Percentiles rank a stretch among this genome's conserved stretches.
Conservation (phyloP, 1,284 basidiomycete species). For the Apiotrichum siamense region DNA sequence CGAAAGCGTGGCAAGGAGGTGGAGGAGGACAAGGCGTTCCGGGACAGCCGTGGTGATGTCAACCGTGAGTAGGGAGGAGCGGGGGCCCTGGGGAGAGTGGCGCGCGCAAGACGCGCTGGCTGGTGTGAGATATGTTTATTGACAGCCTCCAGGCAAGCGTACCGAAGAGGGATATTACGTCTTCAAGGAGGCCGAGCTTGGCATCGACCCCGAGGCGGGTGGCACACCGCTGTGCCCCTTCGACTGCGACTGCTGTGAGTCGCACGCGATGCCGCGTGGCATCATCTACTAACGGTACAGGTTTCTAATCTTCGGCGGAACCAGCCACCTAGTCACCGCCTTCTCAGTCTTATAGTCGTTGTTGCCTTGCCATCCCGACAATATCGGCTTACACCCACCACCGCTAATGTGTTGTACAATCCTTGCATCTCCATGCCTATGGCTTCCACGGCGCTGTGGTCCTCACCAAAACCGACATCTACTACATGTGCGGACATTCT, state of each 20-base stretch:
- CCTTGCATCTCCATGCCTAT: background rate
- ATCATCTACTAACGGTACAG: slow-evolving; percentile 38
- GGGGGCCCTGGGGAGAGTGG: background rate
- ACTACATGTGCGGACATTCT: too few relatives aligned
- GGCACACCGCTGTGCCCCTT: slow-evolving; percentile 62
- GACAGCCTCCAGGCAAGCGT: slow-evolving; percentile 56
- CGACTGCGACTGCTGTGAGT: slow-evolving; percentile 77
- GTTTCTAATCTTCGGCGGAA: slow-evolving; percentile 53
- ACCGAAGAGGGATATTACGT: slow-evolving; percentile 79
- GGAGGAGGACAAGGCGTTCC: slow-evolving; percentile 57
- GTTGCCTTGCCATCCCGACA: too few relatives aligned
- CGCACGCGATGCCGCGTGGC: background rate
- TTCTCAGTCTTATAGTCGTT: too few relatives aligned
- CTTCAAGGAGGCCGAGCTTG: slow-evolving; percentile 80
- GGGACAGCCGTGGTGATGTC: slow-evolving; percentile 66
- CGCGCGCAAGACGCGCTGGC: too few relatives aligned
- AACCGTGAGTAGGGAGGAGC: slow-evolving; percentile 55
- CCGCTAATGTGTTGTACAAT: slow-evolving; percentile 17
- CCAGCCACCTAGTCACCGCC: too few relatives aligned
- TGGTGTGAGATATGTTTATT: too few relatives aligned
- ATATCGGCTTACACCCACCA: too few relatives aligned
- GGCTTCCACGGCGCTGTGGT: too few relatives aligned
- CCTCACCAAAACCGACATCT: too few relatives aligned
- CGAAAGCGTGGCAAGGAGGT: slow-evolving; percentile 25
- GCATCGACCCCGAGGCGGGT: slow-evolving; percentile 65